These are phyloP conservation scores for Fusarium equiseti DNA, from an alignment of 2,329 filamentous ascomycete species.

Conservation along the genomic window DNA sequence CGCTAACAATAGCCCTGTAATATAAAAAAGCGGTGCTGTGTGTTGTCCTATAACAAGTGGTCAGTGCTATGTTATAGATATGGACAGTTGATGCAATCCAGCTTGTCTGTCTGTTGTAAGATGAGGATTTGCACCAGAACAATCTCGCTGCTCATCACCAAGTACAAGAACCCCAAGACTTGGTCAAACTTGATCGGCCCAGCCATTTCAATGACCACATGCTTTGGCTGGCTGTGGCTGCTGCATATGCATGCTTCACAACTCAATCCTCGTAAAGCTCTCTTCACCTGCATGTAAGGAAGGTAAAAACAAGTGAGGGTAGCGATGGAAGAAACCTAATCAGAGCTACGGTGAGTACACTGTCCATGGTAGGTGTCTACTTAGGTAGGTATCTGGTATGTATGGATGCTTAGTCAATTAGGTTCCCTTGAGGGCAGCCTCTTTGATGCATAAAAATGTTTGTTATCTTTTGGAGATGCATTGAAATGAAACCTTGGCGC, in stretches of 20 bases:
- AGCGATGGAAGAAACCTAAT: constrained; percentile 22
- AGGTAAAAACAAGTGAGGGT: background rate
- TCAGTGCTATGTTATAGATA: constrained; percentile 3
- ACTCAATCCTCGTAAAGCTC: constrained; percentile 20
- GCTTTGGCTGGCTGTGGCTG: constrained; percentile 20
- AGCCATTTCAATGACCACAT: constrained; percentile 27
- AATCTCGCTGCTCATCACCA: constrained; percentile 26
- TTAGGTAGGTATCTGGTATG: background rate
- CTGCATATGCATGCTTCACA: constrained; percentile 9
- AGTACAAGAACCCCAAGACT: constrained; percentile 29
- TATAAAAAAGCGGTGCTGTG: constrained; percentile 22
- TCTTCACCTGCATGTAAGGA: background rate
- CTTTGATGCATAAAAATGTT: constrained; percentile 20
- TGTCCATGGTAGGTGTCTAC: background rate
- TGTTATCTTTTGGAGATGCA: constrained; percentile 21
- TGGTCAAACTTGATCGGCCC: constrained; percentile 34
- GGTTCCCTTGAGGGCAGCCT: constrained; percentile 11
- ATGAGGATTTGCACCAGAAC: constrained; percentile 32
- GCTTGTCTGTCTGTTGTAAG: constrained; percentile 7
- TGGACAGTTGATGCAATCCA: background rate
- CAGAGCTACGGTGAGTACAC: background rate
- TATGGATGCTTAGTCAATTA: constrained; percentile 9
- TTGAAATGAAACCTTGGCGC: constrained; percentile 41
- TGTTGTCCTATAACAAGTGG: constrained; percentile 7
- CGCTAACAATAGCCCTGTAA: constrained; percentile 18